Evolutionary conservation across 768 basidiomycete genomes (phyloP), one percentile per base, ranked within the genome.

Genomic region (Amanita subjunquillea): DNA sequence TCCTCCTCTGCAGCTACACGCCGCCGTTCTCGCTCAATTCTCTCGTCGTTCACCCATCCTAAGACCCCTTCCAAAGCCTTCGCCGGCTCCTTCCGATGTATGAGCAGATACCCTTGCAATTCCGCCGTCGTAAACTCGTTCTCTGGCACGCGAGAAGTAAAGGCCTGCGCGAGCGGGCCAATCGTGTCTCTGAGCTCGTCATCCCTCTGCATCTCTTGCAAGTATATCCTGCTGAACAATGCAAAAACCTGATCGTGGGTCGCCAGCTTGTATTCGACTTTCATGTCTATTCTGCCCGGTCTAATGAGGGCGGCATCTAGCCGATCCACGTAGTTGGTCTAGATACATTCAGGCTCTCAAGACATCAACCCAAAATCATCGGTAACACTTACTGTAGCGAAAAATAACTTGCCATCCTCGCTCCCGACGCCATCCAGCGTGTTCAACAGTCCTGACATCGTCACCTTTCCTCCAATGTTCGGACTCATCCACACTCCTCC

Each of bases 381-480:
- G 32, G 34, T 12, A 37, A 34, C 9, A 7, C 72, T 43, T 43
- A 76, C 77, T 8, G 81, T 83, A 0, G 79, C 78, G 51, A 83
- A 81, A 57, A 80, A 76, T 13, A 83, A 62, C 54, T 76, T 78
- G 9, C 81, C 81, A 58, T 81, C 80, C 55, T 82, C 78, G 59
- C 78, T 78, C 3, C 76, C 76, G 10, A 80, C 74, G 3, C 80
- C 80, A 58, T 83, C 80, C 20, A 82, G 65, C 6, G 80, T 75
- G 58, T 83, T 83, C 29, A 83, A 59, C 8, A 82, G 60, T 0
- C 79, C 79, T 1, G 75, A 77, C 9, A 83, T 67, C 2, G 78
- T 81, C 27, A 80, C 74, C 2, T 66, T 43, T 59, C 50, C 51
- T 38, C 34, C 34, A 13, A 32, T 32, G 4, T 4, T 34, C 34